phyloP scores from a whole-genome alignment of 2,329 filamentous ascomycete genomes.

The Cladosporium oxysporum region DNA sequence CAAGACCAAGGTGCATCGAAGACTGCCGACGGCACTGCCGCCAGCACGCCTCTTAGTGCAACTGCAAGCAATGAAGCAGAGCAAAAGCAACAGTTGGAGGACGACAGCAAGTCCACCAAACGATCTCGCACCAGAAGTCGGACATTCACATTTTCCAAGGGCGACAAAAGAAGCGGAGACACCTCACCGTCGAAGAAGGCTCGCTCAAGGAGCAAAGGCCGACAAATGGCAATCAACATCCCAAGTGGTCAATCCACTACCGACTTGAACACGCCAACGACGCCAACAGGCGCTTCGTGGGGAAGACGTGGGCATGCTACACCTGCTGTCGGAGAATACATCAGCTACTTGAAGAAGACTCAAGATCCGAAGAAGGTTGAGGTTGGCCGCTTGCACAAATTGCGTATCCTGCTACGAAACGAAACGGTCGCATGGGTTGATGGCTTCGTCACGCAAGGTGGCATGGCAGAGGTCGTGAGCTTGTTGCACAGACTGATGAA shows the following conservation, averaged over 20 bases:
- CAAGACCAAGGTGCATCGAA: slow-evolving; percentile 65
- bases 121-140: slow-evolving; percentile 62
- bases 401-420: slow-evolving; percentile 84
- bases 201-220: slow-evolving; percentile 59
- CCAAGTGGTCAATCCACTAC: slow-evolving; percentile 42
- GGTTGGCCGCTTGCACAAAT: slow-evolving; percentile 92
- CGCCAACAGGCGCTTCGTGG: slow-evolving; percentile 21
- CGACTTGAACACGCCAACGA: slow-evolving; percentile 12
- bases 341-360: slow-evolving; percentile 78
- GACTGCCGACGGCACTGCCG: slow-evolving; percentile 62
- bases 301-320: slow-evolving; percentile 60
- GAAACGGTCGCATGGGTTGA: slow-evolving; percentile 97
- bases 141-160: slow-evolving; percentile 76
- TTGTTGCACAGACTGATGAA: slow-evolving; percentile 89
- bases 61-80: slow-evolving; percentile 29
- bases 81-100: slow-evolving; percentile 24
- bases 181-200: slow-evolving; percentile 72
- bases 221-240: slow-evolving; percentile 61
- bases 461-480: slow-evolving; percentile 87
- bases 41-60: slow-evolving; percentile 44
- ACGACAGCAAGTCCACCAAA: slow-evolving; percentile 42
- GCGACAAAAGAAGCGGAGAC: slow-evolving; percentile 47
- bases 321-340: slow-evolving; percentile 78
- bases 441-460: slow-evolving; percentile 81
- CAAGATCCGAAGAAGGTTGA: slow-evolving; percentile 82